Base-by-base conservation (phyloP, 2,329 filamentous ascomycete species). In the Cercospora sesami region DNA sequence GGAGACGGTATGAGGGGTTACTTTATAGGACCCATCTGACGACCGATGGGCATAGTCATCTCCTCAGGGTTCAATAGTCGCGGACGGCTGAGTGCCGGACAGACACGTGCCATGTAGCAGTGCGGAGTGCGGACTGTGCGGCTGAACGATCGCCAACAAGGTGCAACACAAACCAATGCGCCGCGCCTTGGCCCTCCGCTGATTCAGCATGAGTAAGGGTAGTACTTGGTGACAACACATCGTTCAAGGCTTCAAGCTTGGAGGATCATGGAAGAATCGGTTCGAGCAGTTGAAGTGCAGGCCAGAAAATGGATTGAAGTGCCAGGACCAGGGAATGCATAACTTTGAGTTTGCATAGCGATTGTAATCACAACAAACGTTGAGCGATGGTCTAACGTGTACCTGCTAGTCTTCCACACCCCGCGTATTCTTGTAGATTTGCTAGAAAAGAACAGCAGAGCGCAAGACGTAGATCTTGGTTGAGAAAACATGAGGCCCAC, bases 401-500 rank as follows among this genome's bases (percentile, higher is more conserved):
- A 51, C 45, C 45, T 26, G 18, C 18, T 23, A 51, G 9, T 51
- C 18, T 23, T 10, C 42, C 42, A 23, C 42, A 16, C 21, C 21
- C 10, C 42, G 42, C 18, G 42, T 48, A 48, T 48, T 48, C 42
- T 48, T 48, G 42, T 48, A 23, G n/a, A 23, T 6, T 26, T 21
- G 18, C 42, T 48, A 12, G 45, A 51, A 1, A 1, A 14, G 5
- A 51, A 51, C 16, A 42, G 36, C 36, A 42, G 36, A 42, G 36
- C 36, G 36, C n/a, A 5, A 51, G 18, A 51, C 21, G 45, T 23
- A 21, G 45, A 23, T 23, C 18, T 23, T 58, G 53, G 53, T 58
- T 31, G 53, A 58, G 53, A 58, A 58, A 31, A 33, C 26, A 33
- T 58, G 30, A 58, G 53, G 30, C n/a, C 53, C 53, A 53, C 48